Conservation (phyloP, 2,329 filamentous ascomycete genomes). For the Cephalotrichum gorgonifer region DNA sequence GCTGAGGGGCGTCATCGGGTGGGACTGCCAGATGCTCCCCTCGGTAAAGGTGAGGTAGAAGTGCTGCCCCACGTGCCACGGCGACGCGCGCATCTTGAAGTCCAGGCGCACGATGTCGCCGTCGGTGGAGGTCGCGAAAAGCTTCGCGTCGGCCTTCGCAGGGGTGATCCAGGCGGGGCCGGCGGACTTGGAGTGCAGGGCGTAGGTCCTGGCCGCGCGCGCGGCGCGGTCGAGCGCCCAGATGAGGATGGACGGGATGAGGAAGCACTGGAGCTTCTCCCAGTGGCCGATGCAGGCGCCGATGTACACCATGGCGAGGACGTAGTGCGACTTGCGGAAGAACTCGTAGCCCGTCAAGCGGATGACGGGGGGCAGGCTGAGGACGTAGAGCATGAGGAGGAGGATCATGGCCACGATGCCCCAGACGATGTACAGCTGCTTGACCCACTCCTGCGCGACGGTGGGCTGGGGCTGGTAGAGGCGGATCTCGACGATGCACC, state of each 20-base stretch:
- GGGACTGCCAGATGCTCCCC: slow-evolving; percentile 59
- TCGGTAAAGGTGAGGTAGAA: slow-evolving; percentile 61
- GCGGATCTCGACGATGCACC: slow-evolving; percentile 54
- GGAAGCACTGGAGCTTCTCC: slow-evolving; percentile 55
- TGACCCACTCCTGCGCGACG: slow-evolving; percentile 45
- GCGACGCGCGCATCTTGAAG: slow-evolving; percentile 47
- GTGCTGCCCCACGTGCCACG: slow-evolving; percentile 60
- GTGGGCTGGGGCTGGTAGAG: slow-evolving; percentile 64
- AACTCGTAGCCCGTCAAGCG: slow-evolving; percentile 63
- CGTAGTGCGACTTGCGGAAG: slow-evolving; percentile 65
- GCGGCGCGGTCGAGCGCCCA: slow-evolving; percentile 55
- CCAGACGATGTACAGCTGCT: slow-evolving; percentile 61
- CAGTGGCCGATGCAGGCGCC: slow-evolving; percentile 70
- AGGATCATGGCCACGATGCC: slow-evolving; percentile 59
- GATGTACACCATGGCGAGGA: slow-evolving; percentile 64
- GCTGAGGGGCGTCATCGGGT: slow-evolving; percentile 58
- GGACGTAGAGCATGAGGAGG: slow-evolving; percentile 47
- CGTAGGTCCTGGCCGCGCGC: slow-evolving; percentile 43
- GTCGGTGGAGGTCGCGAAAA: slow-evolving; percentile 44
- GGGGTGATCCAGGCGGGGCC: slow-evolving; percentile 12
- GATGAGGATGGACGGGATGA: slow-evolving; percentile 54
- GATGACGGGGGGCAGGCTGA: slow-evolving; percentile 48
- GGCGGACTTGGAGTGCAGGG: slow-evolving; percentile 50
- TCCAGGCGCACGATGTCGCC: slow-evolving; percentile 58
- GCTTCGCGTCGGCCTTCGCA: slow-evolving; percentile 22